A percentile compares a stretch with the other conserved stretches of the same genome.
These are phyloP conservation scores for Solanum bukasovii DNA, from an alignment of 257 asterid species.

Conservation along the genomic window DNA sequence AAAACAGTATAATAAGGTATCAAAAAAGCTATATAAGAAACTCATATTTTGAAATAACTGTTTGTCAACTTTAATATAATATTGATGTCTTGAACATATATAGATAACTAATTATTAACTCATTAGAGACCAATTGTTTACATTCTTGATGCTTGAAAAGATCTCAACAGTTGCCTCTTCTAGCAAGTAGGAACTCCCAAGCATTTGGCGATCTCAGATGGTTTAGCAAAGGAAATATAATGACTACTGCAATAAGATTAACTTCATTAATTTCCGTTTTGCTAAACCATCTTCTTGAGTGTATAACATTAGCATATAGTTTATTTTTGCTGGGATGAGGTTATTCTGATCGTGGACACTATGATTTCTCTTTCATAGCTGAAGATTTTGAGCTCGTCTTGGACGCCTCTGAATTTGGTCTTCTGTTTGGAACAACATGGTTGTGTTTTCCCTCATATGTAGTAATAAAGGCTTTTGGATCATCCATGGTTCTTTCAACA, in stretches of 20 bases:
- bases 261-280: background rate
- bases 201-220: background rate
- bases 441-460: slow-evolving; percentile 79
- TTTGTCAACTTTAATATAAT: background rate
- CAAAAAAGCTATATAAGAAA: background rate
- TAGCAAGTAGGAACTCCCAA: background rate
- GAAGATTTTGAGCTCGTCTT: slow-evolving; percentile 17
- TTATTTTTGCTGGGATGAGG: background rate
- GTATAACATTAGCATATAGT: background rate
- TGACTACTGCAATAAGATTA: background rate
- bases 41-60: background rate
- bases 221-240: slow-evolving; percentile 3
- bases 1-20: background rate
- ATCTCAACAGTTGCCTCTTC: background rate
- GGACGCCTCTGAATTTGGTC: slow-evolving; percentile 19
- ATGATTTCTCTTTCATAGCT: background rate
- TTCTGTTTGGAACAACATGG: slow-evolving; percentile 40
- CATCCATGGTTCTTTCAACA: slow-evolving; percentile 65
- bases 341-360: background rate
- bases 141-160: background rate
- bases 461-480: slow-evolving; percentile 45
- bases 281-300: background rate
- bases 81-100: background rate
- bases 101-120: background rate
- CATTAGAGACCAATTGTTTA: background rate